phyloP scores from a whole-genome alignment of 106 monocot species.

The Posidonia australis region DNA sequence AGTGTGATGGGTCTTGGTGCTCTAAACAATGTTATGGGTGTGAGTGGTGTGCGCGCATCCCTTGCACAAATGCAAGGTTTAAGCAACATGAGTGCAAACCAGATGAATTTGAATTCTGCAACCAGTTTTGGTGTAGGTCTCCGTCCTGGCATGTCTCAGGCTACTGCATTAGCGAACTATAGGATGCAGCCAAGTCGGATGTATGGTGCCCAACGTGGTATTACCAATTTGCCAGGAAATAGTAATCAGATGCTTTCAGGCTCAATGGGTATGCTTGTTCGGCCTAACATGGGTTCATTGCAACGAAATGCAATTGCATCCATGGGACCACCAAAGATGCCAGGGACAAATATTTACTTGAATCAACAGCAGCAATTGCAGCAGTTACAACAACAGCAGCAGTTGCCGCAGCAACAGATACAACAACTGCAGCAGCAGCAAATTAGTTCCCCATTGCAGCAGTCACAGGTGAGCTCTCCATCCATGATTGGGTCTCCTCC shows the following conservation, averaged over 20 bases:
- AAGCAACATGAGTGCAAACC: slow-evolving; percentile 37
- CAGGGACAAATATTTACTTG: slow-evolving; percentile 49
- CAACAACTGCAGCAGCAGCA: slow-evolving; percentile 15
- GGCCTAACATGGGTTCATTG: slow-evolving; percentile 42
- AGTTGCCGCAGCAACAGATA: slow-evolving; percentile 9
- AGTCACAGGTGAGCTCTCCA: slow-evolving; percentile 46
- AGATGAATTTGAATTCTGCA: slow-evolving; percentile 56
- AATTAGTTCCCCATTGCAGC: slow-evolving; percentile 29
- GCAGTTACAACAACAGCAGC: slow-evolving; percentile 8
- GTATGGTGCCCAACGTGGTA: slow-evolving; percentile 32
- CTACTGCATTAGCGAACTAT: slow-evolving; percentile 24
- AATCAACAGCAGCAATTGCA: slow-evolving; percentile 21
- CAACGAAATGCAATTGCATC: slow-evolving; percentile 45
- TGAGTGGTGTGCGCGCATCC: slow-evolving; percentile 52
- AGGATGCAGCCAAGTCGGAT: slow-evolving; percentile 34
- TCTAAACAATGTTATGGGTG: slow-evolving; percentile 46
- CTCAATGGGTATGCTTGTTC: slow-evolving; percentile 56
- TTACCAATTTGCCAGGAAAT: slow-evolving; percentile 37
- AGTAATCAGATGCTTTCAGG: slow-evolving; percentile 50
- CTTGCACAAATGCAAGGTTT: slow-evolving; percentile 43
- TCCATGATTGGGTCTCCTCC: slow-evolving; percentile 10
- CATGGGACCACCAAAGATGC: slow-evolving; percentile 90
- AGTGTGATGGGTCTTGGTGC: slow-evolving; percentile 47
- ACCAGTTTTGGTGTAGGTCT: slow-evolving; percentile 38
- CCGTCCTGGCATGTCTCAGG: slow-evolving; percentile 29